Base-by-base conservation (phyloP, 1,284 basidiomycete genomes). In the Apiotrichum sp. region DNA sequence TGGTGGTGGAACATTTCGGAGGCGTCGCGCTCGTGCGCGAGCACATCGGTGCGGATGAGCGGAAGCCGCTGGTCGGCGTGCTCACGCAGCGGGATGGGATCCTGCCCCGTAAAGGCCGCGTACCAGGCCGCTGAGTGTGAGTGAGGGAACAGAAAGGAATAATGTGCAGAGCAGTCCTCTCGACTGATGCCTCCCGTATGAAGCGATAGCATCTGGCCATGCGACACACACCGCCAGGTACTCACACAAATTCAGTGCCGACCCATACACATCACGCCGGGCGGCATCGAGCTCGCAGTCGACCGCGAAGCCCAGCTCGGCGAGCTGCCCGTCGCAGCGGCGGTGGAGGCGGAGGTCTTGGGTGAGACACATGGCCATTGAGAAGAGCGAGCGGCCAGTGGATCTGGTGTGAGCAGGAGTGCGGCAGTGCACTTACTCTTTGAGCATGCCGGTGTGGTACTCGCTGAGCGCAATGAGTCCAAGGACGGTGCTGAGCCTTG, bases 21-120 rank as follows among this genome's bases (percentile, higher is more conserved):
- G 14, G 41, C 52, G 39, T 53, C 46, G 32, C 52, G 52, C 22
- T 58, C 57, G 2, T 45, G 34, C 22, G 46, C 49, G 32, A 16
- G 36, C 36, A 57, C 31, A n/a, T 64, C 56, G 3, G 38, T 38
- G 32, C 59, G 61, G 32, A 62, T 46, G 31, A 44, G 43, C 3
- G 63, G 61, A 2, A 56, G 54, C 11, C 63, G 58, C 47, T 64
- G 63, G 48, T 64, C 58, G 32, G 57, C 56, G n/a, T 51, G 49
- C 13, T 54, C 53, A 40, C 57, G 53, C 2, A 58, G 52, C 8
- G 61, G 58, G 1, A 62, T 44, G 2, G 60, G 55, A 29, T 59
- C 58, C 40, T 64, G 61, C 7, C 53, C 63, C 22, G 56, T 54
- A 38, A 58, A 64, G 0, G 63, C 62, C 9, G 63, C 45, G 52